Base-by-base conservation (phyloP, 495 filamentous ascomycete species). In the Podospora didyma region DNA sequence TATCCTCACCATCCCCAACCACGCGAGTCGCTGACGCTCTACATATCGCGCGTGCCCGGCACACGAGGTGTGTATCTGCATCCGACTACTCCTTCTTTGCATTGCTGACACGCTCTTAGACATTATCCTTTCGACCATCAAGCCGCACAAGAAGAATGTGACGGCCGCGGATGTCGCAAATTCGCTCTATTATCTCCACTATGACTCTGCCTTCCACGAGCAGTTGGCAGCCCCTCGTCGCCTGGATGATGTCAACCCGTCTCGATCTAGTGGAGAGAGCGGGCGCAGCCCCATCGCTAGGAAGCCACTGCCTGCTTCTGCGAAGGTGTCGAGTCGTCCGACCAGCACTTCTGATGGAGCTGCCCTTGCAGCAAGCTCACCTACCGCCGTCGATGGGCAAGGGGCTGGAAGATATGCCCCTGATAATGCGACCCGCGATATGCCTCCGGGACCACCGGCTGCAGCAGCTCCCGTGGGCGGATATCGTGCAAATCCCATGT, bases 11-110 rank as follows among this genome's bases (percentile, higher is more conserved):
- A 88, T 85, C 74, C 87, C 83, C n/a, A 85, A 55, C 77, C 73
- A 56, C 79, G 83, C 51, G 79, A 88, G 37, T 85, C 88, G 7
- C 70, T 97, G 41, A 82, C 85, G 3, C 76, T 97, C 21, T 97
- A 97, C 67, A 95, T 97, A 59, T 92, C 92, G 11, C 79, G 91
- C 54, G 92, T 97, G 0, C 93, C 93, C 2, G 92, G 94, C 14
- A 96, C 87, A 59, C 83, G 83, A 84, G 92, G 92, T 93, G 76
- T 34, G 78, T 69, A 28, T 22, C 14, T 20, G 21, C 20, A 45
- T 1, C 35, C 3, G 2, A 28, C 5, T 9, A 17, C 31, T 16
- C n/a, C 1, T 17, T 21, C 14, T 28, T 9, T 9, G 12, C n/a
- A 6, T 17, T 22, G 47, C n/a, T 39, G 35, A 42, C 48, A 24